A percentile compares a stretch with the other conserved stretches of the same genome.
Evolutionary conservation across 2,329 filamentous ascomycete species (phyloP).

Genomic region (Thelonectria olida): DNA sequence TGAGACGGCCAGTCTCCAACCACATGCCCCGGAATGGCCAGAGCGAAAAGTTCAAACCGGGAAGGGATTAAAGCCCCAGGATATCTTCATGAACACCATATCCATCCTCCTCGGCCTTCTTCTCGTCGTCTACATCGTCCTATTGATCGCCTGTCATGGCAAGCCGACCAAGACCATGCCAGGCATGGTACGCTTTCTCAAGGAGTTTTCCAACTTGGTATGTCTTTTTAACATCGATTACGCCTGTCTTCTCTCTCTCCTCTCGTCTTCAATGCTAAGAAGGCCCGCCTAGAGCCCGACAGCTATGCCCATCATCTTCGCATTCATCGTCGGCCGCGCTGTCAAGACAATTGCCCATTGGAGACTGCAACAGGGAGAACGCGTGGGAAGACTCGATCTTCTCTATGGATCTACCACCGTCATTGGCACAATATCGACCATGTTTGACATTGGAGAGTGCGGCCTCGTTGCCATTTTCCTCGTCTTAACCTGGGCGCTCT

Average conservation of each 20-base stretch:
- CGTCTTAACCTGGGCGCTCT: not conserved
- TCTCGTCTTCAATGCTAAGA: too few relatives aligned
- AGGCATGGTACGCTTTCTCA: conserved; percentile 4
- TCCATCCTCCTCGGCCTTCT: conserved; percentile 5
- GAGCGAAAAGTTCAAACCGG: not conserved
- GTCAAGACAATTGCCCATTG: conserved; percentile 16
- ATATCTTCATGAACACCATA: not conserved
- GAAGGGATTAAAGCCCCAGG: not conserved
- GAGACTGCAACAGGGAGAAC: conserved; percentile 20
- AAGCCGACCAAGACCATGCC: not conserved
- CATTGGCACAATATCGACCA: conserved; percentile 8
- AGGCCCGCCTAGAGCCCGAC: conserved; percentile 14
- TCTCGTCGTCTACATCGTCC: conserved; percentile 8
- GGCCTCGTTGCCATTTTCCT: not conserved
- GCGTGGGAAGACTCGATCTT: conserved; percentile 9
- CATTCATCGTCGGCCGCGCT: conserved; percentile 13
- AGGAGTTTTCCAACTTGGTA: conserved; percentile 10
- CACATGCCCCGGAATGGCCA: conserved; percentile 1
- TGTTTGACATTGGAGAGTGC: conserved; percentile 10
- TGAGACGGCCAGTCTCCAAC: not conserved
- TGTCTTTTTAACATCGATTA: not conserved
- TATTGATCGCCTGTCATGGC: conserved; percentile 4
- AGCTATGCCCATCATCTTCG: conserved; percentile 16
- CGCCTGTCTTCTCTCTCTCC: too few relatives aligned
- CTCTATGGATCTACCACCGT: conserved; percentile 17